Base-by-base conservation (phyloP, 768 basidiomycete species). In the Agaricus sinodeliciosus region DNA sequence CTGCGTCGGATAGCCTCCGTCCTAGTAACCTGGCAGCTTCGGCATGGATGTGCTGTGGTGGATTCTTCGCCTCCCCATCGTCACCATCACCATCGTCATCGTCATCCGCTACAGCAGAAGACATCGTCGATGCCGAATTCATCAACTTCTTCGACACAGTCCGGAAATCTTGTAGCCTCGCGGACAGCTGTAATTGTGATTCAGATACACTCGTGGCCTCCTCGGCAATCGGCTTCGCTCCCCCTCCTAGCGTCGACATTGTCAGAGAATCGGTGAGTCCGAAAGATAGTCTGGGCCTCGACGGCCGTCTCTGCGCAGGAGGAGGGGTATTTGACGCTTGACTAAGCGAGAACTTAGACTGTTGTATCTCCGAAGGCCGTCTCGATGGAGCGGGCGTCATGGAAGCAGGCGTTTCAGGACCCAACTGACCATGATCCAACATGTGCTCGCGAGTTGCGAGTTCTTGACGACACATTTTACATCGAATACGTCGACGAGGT, bases 361-460 rank as follows among this genome's bases (percentile, higher is more conserved):
- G 47, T 6, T 44, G 51, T 45, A 35, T 48, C 16, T 26, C 56
- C n/a, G 35, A 59, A n/a, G 64, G 58, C 26, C 58, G 46, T 27
- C 77, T 71, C 0, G 82, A 82, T 7, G 59, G 35, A 11, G 69
- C 76, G 12, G 80, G 81, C 0, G 82, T 75, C 4, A 69, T 58
- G 4, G 66, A 54, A 5, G 77, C 73, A 3, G 84, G 85, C 0
- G 85, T 87, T 1, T 81, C 73, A 9, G 85, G 80, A 2, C 84
- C 85, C 3, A 88, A 69, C 60, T 90, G 87, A 4, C 85, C 87
- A 60, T 94, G 92, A 65, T 93, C 88, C 43, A 93, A 79, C 89
- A 97, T 92, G 64, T 96, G 90, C 63, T 94, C 91, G n/a, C 88
- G 76, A 0, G 89, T 80, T 0, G 94, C 94, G 12, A 97, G 76